Evolutionary conservation across 768 basidiomycete genomes (phyloP).

Genomic region (Leccinum broughii): DNA sequence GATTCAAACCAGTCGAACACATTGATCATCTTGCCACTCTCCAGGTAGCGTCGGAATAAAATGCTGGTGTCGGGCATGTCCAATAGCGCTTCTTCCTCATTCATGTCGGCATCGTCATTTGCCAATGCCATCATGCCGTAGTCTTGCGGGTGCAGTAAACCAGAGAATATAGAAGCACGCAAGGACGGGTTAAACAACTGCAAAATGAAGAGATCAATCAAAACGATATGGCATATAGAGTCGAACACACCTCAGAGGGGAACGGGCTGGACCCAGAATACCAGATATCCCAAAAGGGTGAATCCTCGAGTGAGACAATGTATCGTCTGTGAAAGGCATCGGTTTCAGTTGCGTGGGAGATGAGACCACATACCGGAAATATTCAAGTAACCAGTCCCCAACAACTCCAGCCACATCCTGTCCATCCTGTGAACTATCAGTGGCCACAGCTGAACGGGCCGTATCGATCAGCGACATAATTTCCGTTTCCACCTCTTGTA

Average conservation of each 20-base stretch:
- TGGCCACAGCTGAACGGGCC: constrained; percentile 22
- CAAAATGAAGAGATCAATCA: neutral
- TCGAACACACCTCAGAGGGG: constrained; percentile 57
- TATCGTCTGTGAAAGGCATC: constrained; percentile 37
- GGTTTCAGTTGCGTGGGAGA: neutral
- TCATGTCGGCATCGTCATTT: constrained; percentile 15
- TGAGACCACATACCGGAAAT: constrained; percentile 44
- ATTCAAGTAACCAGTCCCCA: constrained; percentile 51
- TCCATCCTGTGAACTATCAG: constrained; percentile 17
- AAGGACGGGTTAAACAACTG: constrained; percentile 73
- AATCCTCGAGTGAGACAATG: constrained; percentile 48
- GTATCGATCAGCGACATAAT: constrained; percentile 26
- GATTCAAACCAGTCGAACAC: constrained; percentile 88
- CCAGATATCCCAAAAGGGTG: constrained; percentile 69
- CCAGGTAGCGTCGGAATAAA: constrained; percentile 72
- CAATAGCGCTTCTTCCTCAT: constrained; percentile 41
- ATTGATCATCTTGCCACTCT: constrained; percentile 82
- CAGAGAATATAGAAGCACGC: constrained; percentile 59
- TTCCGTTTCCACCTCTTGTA: constrained; percentile 38
- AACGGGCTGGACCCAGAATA: constrained; percentile 66
- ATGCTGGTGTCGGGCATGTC: constrained; percentile 75
- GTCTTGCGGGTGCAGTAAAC: constrained; percentile 58
- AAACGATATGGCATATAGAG: neutral
- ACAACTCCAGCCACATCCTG: constrained; percentile 30
- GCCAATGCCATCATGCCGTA: constrained; percentile 31